These are phyloP conservation scores for Aspergillus transmontanensis DNA, from an alignment of 2,329 filamentous ascomycete species.

Conservation along the genomic window DNA sequence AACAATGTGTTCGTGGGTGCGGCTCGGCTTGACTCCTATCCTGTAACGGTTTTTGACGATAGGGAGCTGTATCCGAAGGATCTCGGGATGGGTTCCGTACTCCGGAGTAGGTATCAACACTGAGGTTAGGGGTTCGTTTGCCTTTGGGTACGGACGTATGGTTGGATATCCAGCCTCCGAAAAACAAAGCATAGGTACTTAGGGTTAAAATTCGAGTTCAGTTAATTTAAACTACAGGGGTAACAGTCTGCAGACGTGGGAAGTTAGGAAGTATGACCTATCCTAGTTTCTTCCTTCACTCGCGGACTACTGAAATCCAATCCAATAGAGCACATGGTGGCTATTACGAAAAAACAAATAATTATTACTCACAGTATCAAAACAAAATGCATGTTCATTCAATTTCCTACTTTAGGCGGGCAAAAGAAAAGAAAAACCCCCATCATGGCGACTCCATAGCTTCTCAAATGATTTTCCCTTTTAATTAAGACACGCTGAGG, in stretches of 20 bases:
- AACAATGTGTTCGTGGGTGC: background rate
- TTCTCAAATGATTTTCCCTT: background rate
- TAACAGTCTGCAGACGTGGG: background rate
- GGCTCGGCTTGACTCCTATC: background rate
- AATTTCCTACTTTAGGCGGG: background rate
- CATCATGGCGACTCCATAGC: background rate
- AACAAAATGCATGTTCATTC: background rate
- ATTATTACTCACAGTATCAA: background rate
- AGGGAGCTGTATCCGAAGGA: background rate
- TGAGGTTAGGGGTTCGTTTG: background rate
- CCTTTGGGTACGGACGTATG: background rate
- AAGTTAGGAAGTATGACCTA: background rate
- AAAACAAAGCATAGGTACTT: background rate
- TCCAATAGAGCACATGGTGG: background rate
- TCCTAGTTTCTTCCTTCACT: background rate
- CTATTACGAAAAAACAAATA: background rate
- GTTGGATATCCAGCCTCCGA: background rate
- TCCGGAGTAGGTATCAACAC: background rate
- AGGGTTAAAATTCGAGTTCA: background rate
- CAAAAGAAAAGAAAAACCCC: background rate
- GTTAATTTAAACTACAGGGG: background rate
- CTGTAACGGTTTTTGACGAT: background rate
- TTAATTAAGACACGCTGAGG: constrained; percentile 9
- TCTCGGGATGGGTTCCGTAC: background rate
- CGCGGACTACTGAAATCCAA: background rate